Percentiles rank a stretch among this genome's conserved stretches.
These are phyloP conservation scores for Gypsophila paniculata DNA, from an alignment of 179 eudicot genomes.

Conservation along the genomic window DNA sequence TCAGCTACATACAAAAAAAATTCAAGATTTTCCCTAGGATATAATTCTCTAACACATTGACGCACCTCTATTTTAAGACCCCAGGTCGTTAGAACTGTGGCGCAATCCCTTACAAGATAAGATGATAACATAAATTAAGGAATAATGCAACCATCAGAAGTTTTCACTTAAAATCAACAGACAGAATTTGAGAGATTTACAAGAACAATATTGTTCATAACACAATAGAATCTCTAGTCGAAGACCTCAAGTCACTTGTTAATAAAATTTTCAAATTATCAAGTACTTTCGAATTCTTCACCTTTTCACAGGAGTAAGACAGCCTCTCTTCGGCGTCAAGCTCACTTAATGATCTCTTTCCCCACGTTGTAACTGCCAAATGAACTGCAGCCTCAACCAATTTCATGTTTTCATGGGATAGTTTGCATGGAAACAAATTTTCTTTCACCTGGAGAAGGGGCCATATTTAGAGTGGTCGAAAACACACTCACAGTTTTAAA, in stretches of 20 bases:
- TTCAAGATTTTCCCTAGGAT: not conserved
- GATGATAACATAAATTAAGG: not conserved
- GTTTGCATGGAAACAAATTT: conserved; percentile 76
- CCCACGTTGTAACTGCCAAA: conserved; percentile 80
- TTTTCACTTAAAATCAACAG: conserved; percentile 5
- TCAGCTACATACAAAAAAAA: not conserved
- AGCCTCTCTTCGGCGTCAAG: conserved; percentile 95
- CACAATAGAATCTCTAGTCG: not conserved
- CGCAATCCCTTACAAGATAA: not conserved
- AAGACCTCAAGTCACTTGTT: conserved; percentile 10
- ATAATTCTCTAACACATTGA: not conserved
- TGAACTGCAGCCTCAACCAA: conserved; percentile 80
- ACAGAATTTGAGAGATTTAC: not conserved
- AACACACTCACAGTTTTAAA: not conserved
- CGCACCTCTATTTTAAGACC: not conserved
- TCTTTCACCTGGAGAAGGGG: conserved; percentile 65
- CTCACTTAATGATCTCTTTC: conserved; percentile 74
- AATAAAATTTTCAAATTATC: not conserved
- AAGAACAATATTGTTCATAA: not conserved
- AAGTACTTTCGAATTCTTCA: conserved; percentile 25
- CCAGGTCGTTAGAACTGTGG: not conserved
- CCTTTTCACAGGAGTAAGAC: conserved; percentile 96
- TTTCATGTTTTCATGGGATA: conserved; percentile 50
- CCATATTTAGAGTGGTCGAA: not conserved
- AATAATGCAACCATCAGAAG: not conserved